Base-by-base conservation (phyloP, 2,329 filamentous ascomycete genomes). In the Verruconis gallopava region DNA sequence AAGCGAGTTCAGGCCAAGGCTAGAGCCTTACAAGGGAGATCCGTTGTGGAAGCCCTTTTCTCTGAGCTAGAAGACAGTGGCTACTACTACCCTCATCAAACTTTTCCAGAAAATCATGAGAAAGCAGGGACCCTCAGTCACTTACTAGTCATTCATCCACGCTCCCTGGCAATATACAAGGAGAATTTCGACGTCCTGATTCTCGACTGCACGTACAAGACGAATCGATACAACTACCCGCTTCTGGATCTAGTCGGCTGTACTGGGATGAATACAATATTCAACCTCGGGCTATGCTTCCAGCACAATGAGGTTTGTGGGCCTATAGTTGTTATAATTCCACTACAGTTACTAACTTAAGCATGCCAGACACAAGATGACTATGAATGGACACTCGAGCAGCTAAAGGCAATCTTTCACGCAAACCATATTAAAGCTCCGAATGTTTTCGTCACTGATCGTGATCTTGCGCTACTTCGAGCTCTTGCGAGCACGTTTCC, bases 241-340 rank as follows among this genome's bases (percentile, higher is more conserved):
- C 25, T 30, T 30, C 25, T 30, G 25, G 14, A 30, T 30, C 25
- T 30, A 11, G 25, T 30, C 14, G 25, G 25, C 11, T 11, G 25
- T 30, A 30, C 25, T 30, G 25, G 25, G 14, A 30, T 30, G 25
- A 30, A 30, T 14, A 30, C 25, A 30, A 30, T 14, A 14, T 30
- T 30, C 25, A 30, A 30, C 14, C 25, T 30, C 11, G 25, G 25
- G 14, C 11, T 30, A 30, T 30, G 25, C 14, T 30, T 30, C 14
- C 25, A 30, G 25, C 25, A 30, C 25, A 30, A 30, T 30, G 25
- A 30, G 25, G 25, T 30, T 30, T 30, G 25, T 30, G 25, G 25
- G 14, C 25, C 11, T 14, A 30, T 11, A 11, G 11, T 11, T 11
- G 11, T 30, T 14, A 30, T 11, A 30, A 11, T 11, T 11, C 11